Base-by-base conservation (phyloP, 371 early-diverging fungal species). In the Fennellomyces sp. region DNA sequence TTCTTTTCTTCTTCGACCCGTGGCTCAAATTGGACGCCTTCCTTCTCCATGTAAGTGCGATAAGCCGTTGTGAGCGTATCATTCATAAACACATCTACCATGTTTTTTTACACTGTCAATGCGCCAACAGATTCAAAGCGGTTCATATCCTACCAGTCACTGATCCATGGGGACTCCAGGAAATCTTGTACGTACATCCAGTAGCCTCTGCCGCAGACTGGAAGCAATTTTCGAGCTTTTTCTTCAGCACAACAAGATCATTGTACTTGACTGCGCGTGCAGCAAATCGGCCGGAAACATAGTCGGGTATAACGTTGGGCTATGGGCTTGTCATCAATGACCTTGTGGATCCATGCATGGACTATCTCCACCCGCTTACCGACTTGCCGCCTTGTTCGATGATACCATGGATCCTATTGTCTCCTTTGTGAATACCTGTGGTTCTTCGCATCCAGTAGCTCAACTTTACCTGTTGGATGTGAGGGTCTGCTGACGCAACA, bases 401-500 rank as follows among this genome's bases (percentile, higher is more conserved):
- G 53, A 93, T 85, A 45, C 89, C 91, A 54, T 93, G 93, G 13
- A 91, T 75, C 47, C 90, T 72, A 47, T 23, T 17, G 11, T 25
- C 29, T 7, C 12, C 13, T 27, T 12, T 27, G 30, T 6, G 12
- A n/a, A n/a, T n/a, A n/a, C n/a, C n/a, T n/a, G n/a, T n/a, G n/a
- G n/a, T n/a, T n/a, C n/a, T 28, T 21, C 0, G 4, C 4, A 41
- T 33, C n/a, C 28, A 33, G 35, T 13, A 33, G 35, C 29, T 17
- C 19, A 49, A 50, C 2, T n/a, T 21, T 60, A 68, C 69, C 70
- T 64, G 52, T 79, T 72, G 7, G 82, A 77, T n/a, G 91, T 88
- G 30, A 75, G 61, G 15, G 85, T 74, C 58, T 92, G 91, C 59
- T 92, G 91, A 27, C 91, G 80, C 75, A 91, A 65, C 77, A 86